Base-by-base conservation (phyloP, 2,329 filamentous ascomycete genomes). In the Epichloe baconii region DNA sequence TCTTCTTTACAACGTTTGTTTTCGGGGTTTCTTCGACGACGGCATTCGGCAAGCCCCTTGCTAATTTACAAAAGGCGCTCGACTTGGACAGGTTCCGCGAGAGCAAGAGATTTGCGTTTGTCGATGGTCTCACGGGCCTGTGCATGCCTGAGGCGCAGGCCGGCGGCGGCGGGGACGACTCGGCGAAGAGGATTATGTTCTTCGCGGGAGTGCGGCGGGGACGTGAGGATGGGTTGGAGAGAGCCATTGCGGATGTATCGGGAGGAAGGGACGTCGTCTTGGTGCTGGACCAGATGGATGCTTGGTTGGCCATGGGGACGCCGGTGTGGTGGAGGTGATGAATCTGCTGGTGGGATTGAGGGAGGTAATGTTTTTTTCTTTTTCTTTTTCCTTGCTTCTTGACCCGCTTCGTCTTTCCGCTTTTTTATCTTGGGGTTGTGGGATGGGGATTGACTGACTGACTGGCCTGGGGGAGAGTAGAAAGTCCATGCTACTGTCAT, bases 41-140 rank as follows among this genome's bases (percentile, higher is more conserved):
- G 26, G 8, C 26, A 31, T 31, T 10, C 26, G 8, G 26, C 36
- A 38, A n/a, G 36, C 14, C 36, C 36, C 36, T 38, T 15, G n/a
- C 35, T 17, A n/a, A 21, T 4, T n/a, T 26, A 17, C 19, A 35
- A 35, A 31, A 85, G 77, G 86, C 86, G 2, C 62, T 93, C 47
- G 87, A 94, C 66, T 70, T 93, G 48, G 77, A 83, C 17, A 73
- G 73, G 5, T 65, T 83, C 4, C 66, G 69, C 49, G 72, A 72
- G 37, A 76, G 77, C 54, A 77, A 77, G 35, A 76, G 75, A 48
- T 84, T 95, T 59, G 69, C 72, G 43, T 91, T 88, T 58, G 74
- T 95, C 35, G 88, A 95, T 66, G 87, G 86, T 19, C 69, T 93
- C 52, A 78, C 74, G 19, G 73, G 73, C 26, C 62, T 87, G 26